Conservation (phyloP, 495 filamentous ascomycete genomes). For the Hyaloscypha finlandica region DNA sequence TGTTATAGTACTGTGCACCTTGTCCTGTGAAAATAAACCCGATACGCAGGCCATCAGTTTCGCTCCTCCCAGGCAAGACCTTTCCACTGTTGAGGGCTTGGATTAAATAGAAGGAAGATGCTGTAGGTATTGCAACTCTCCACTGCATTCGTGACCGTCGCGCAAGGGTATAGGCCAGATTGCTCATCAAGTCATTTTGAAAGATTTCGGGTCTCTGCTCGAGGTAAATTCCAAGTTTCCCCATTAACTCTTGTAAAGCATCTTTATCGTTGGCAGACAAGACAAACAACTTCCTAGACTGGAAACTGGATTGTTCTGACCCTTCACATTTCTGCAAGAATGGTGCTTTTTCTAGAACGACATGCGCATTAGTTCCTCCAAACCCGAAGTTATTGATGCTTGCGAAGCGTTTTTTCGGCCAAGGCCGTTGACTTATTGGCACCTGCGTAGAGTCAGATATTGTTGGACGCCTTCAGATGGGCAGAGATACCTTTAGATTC, state of each 20-base stretch:
- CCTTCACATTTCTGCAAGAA: slow-evolving; percentile 15
- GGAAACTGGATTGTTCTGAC: neutral
- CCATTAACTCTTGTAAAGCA: slow-evolving; percentile 40
- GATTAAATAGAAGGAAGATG: slow-evolving; percentile 24
- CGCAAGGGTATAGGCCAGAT: slow-evolving; percentile 40
- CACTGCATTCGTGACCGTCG: slow-evolving; percentile 45
- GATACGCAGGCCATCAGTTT: slow-evolving; percentile 16
- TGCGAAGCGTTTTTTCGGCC: slow-evolving; percentile 39
- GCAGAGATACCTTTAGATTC: slow-evolving; percentile 43
- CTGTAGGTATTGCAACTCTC: slow-evolving; percentile 28
- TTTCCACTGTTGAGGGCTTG: slow-evolving; percentile 17
- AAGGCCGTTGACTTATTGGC: slow-evolving; percentile 38
- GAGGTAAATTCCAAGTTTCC: slow-evolving; percentile 46
- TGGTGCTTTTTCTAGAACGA: slow-evolving; percentile 48
- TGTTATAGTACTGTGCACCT: slow-evolving; percentile 54
- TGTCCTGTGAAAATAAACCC: slow-evolving; percentile 35
- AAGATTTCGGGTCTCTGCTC: slow-evolving; percentile 50
- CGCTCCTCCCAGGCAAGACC: slow-evolving; percentile 1
- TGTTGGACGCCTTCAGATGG: neutral
- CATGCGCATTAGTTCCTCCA: slow-evolving; percentile 62
- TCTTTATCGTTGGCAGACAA: slow-evolving; percentile 51
- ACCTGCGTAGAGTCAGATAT: slow-evolving; percentile 34
- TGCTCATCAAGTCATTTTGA: slow-evolving; percentile 30
- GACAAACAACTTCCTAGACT: slow-evolving; percentile 44
- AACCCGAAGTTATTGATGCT: slow-evolving; percentile 38